Base-by-base conservation (phyloP, 768 basidiomycete genomes). In the Tulasnella sp. region DNA sequence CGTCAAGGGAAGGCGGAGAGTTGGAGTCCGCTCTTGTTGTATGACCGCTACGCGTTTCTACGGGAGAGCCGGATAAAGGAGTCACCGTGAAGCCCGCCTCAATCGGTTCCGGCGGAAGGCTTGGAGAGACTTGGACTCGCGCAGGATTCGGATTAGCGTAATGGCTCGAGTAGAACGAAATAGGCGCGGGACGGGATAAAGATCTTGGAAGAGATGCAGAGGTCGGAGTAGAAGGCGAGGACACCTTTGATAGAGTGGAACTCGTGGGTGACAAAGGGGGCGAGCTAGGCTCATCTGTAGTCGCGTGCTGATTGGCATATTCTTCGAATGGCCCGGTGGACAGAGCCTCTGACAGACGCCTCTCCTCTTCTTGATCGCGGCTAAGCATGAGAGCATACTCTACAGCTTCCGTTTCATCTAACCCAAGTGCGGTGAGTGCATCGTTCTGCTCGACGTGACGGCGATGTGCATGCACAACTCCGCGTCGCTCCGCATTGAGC, bases 331-430 rank as follows among this genome's bases (percentile, higher is more conserved):
- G n/a, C 66, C 36, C 52, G 32, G 42, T 36, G 39, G 62, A 62
- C 64, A 35, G 44, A n/a, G 69, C 71, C 37, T 34, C 9, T 62
- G 22, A 77, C 76, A 39, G 80, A 77, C 2, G 79, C 75, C 29
- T 75, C 75, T 70, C 73, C 64, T 80, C 79, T 44, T 86, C 87
- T 77, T 93, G 90, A 62, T 94, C 92, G 9, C 90, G 87, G 74
- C 91, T 93, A 75, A 94, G 84, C 91, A 94, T 94, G 62, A 94
- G 78, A 0, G 88, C 84, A 75, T 94, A 94, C 76, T 92, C 89
- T 34, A 94, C 80, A 0, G 89, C 90, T 76, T 92, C 92, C 1
- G 79, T 79, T 76, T 94, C 92, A 72, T 83, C 87, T 44, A 94
- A 80, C 2, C 92, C 92, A 3, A 94, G 83, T n/a, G 80, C 79